phyloP scores from a whole-genome alignment of 805 yeast species.

The Barnettozyma botsteinii region DNA sequence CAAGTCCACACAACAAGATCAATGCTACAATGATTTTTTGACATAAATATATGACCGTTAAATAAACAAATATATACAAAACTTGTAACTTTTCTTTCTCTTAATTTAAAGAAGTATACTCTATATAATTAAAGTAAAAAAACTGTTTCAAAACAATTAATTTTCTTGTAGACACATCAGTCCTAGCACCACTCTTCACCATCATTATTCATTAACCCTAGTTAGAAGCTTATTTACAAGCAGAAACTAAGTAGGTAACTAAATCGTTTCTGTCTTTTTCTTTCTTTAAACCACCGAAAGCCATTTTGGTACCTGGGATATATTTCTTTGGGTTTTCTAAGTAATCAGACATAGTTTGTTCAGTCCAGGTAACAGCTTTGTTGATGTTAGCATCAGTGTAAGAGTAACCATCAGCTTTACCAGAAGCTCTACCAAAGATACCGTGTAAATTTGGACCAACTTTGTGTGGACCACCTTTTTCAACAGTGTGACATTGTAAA shows the following conservation, averaged over 20 bases:
- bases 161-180: too few relatives aligned
- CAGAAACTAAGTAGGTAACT: slow-evolving; percentile 70
- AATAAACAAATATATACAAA: slow-evolving; percentile 5
- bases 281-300: slow-evolving; percentile 99
- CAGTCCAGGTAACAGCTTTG: slow-evolving; percentile 86
- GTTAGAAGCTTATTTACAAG: slow-evolving; percentile 38
- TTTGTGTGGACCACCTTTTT: slow-evolving; percentile 94
- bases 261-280: slow-evolving; percentile 97
- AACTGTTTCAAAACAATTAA: too few relatives aligned
- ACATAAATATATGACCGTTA: slow-evolving; percentile 3
- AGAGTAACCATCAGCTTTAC: slow-evolving; percentile 87
- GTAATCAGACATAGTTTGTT: slow-evolving; percentile 88
- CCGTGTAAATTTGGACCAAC: slow-evolving; percentile 99
- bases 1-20: not conserved
- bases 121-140: not conserved
- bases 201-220: not conserved
- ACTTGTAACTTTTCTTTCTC: not conserved
- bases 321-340: slow-evolving; percentile 99
- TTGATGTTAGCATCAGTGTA: slow-evolving; percentile 98
- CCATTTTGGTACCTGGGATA: slow-evolving; percentile 99
- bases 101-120: not conserved
- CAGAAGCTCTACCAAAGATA: slow-evolving; percentile 86
- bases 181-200: too few relatives aligned
- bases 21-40: not conserved
- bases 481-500: slow-evolving; percentile 97